Conservation (phyloP, 2,329 filamentous ascomycete species). For the Teratosphaeria destructans region DNA sequence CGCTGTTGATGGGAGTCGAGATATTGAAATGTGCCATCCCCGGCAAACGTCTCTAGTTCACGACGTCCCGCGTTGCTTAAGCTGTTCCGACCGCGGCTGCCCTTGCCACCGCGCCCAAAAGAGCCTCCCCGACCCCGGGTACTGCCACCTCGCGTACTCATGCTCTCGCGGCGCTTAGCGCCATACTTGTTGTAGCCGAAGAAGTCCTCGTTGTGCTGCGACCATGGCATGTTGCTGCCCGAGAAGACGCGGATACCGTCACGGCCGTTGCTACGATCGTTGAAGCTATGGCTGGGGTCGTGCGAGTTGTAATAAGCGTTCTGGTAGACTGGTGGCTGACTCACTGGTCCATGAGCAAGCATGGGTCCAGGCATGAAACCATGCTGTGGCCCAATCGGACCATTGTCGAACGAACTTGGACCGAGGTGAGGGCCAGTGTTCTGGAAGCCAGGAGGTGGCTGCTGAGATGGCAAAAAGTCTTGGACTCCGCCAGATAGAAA, state of each 20-base stretch:
- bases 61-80: conserved; percentile 1
- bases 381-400: not conserved
- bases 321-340: not conserved
- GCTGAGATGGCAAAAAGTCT: not conserved
- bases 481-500: not conserved
- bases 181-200: not conserved
- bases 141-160: not conserved
- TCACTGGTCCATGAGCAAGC: not conserved
- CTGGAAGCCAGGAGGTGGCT: not conserved
- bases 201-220: not conserved
- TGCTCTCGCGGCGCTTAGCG: conserved; percentile 1
- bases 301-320: not conserved
- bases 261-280: conserved; percentile 1
- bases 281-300: not conserved
- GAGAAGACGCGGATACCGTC: not conserved
- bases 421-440: not conserved
- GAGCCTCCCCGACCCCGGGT: conserved; percentile 1
- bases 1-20: not conserved
- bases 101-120: not conserved
- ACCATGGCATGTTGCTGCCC: not conserved
- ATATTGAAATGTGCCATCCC: not conserved
- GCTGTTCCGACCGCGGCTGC: conserved; percentile 4
- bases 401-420: not conserved
- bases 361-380: not conserved
- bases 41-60: not conserved